phyloP scores from a whole-genome alignment of 148 eudicot genomes.

The Chenopodium berlandieri region DNA sequence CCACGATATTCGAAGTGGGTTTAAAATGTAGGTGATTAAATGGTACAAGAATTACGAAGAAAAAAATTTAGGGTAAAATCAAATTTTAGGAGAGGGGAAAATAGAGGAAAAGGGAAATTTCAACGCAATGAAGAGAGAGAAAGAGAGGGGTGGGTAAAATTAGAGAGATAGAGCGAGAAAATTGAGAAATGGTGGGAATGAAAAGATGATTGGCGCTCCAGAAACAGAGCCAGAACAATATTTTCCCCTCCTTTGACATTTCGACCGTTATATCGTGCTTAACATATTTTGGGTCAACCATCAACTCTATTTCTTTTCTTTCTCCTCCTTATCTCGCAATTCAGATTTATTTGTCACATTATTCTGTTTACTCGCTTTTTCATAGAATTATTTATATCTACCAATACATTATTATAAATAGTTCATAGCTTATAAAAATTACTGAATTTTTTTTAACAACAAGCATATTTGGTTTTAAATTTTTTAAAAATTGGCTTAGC shows the following conservation, averaged over 20 bases:
- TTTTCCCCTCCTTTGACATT: not conserved
- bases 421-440: too few relatives aligned
- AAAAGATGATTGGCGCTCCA: not conserved
- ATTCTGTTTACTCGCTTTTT: too few relatives aligned
- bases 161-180: not conserved
- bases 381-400: too few relatives aligned
- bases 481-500: too few relatives aligned
- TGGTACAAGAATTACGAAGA: not conserved
- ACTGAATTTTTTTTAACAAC: too few relatives aligned
- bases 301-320: too few relatives aligned
- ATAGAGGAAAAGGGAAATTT: not conserved
- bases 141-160: not conserved
- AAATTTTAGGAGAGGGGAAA: not conserved
- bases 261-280: not conserved
- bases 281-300: not conserved
- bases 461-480: too few relatives aligned
- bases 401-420: too few relatives aligned
- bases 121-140: not conserved
- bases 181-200: constrained; percentile 4
- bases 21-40: not conserved
- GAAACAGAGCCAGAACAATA: not conserved
- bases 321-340: too few relatives aligned
- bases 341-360: too few relatives aligned
- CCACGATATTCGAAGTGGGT: not conserved
- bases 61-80: too few relatives aligned